Evolutionary conservation across 83 land plant genomes (phyloP).

Genomic region (Thuja plicata): DNA sequence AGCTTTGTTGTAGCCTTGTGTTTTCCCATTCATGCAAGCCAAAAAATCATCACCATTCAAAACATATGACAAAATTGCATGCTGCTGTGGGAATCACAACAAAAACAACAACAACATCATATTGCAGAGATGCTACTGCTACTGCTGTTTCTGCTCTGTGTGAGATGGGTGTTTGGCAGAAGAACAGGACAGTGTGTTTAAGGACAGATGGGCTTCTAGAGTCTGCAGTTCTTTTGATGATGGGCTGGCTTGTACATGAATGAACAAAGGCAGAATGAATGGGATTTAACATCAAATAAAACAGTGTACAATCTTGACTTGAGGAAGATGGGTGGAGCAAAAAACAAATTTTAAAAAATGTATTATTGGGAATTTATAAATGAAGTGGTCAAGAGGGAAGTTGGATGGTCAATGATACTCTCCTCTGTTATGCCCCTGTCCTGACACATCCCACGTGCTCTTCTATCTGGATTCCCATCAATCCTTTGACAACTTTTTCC

Average conservation of each 20-base stretch:
- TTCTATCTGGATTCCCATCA: conserved; percentile 10
- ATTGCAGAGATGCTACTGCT: not conserved
- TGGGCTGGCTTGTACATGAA: not conserved
- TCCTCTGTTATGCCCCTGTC: conserved; percentile 10
- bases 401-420: conserved; percentile 18
- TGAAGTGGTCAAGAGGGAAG: conserved; percentile 3
- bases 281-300: not conserved
- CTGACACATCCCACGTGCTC: conserved; percentile 21
- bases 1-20: not conserved
- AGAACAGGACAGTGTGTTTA: not conserved
- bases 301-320: not conserved
- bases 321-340: not conserved
- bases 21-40: not conserved
- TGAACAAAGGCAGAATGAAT: not conserved
- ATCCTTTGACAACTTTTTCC: conserved; percentile 6
- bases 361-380: not conserved
- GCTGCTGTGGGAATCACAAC: not conserved
- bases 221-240: conserved; percentile 8
- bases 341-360: not conserved
- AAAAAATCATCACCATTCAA: not conserved
- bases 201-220: conserved; percentile 14
- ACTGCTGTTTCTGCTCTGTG: not conserved
- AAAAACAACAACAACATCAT: not conserved
- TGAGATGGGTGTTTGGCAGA: not conserved
- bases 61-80: not conserved